Evolutionary conservation across 345 rosid genomes (phyloP), one percentile per base, ranked within the genome.

Genomic region (Eucalyptus leucophloia): DNA sequence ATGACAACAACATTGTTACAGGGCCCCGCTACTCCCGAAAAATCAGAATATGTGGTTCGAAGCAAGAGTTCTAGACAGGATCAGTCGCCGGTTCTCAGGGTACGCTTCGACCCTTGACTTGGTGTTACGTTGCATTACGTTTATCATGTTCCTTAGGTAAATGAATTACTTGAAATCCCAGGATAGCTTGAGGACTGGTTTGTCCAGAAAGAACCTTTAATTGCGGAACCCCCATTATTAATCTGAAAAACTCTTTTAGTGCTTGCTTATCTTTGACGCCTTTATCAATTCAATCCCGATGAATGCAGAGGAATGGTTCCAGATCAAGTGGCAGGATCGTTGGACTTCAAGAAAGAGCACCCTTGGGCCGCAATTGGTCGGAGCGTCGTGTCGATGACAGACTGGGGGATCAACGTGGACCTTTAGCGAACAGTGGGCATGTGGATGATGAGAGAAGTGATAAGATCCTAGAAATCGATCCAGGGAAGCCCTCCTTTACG

Each of bases 11-110:
- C 47, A 5, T 77, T 1, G 24, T 77, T 81, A 37, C 92, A 98
- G 99, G 97, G 97, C 87, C 99, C 97, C 80, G 94, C 95, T 34
- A 98, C 99, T 44, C 98, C 97, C 12, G 97, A 97, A 91, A 97
- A 98, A 80, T 92, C 92, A 37, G 98, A 97, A 90, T 93, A 94
- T 89, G 91, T 91, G 1, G 90, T 91, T 89, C 93, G 96, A 60
- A 91, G 91, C 10, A 94, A 92, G 93, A 93, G 93, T 87, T 86
- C 93, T 86, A 98, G 95, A 49, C 90, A 89, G 86, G 94, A 93
- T 53, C 96, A 91, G 42, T 93, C 96, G 72, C 93, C 95, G 80
- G 81, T 91, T 86, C 93, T 93, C 17, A 95, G 94, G 97, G 99
- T 97, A 93, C 50, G 81, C 77, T 8, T 42, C 49, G 54, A 17